Evolutionary conservation across 345 rosid genomes (phyloP).

Genomic region (Euphorbia tirucalli): DNA sequence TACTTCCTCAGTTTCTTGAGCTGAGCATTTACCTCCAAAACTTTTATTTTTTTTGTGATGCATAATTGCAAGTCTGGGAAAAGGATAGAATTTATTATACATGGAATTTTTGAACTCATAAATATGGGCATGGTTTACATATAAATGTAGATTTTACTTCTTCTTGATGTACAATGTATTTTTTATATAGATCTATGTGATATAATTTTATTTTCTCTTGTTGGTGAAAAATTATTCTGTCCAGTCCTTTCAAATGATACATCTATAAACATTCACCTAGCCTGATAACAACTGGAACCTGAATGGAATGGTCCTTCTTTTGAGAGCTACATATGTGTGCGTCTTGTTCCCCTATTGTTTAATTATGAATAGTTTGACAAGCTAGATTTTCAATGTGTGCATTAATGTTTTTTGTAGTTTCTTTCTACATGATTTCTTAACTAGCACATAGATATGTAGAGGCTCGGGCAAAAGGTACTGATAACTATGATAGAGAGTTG

Average conservation of each 20-base stretch:
- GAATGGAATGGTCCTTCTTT: background rate
- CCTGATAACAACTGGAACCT: background rate
- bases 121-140: too few relatives aligned
- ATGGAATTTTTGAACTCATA: too few relatives aligned
- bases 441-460: slow-evolving; percentile 64
- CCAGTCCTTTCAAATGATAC: background rate
- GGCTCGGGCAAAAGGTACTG: slow-evolving; percentile 74
- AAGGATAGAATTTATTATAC: too few relatives aligned
- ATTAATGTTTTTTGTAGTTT: background rate
- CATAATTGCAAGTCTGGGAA: too few relatives aligned
- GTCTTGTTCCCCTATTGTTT: background rate
- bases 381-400: background rate
- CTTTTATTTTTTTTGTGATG: too few relatives aligned
- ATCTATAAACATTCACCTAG: background rate
- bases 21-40: background rate
- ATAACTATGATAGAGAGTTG: slow-evolving; percentile 87
- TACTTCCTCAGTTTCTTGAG: background rate
- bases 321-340: background rate
- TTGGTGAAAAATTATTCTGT: too few relatives aligned
- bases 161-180: too few relatives aligned
- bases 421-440: background rate
- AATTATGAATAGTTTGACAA: background rate
- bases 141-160: too few relatives aligned
- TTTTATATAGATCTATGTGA: too few relatives aligned
- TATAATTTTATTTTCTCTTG: too few relatives aligned